These are phyloP conservation scores for Mycena sp. DNA, from an alignment of 1,284 basidiomycete species.

Conservation along the genomic window DNA sequence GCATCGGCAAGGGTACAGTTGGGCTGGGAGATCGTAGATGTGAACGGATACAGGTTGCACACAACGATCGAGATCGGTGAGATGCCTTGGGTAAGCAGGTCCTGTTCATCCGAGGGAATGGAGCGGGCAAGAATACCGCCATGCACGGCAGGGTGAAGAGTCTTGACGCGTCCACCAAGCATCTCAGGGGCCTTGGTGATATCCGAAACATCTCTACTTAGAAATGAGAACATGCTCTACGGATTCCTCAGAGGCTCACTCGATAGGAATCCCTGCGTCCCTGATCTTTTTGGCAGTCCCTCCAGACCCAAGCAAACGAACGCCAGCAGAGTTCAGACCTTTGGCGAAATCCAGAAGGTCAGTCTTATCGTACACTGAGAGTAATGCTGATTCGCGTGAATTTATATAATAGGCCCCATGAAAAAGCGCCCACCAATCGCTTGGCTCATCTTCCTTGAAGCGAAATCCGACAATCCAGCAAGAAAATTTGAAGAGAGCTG, in stretches of 20 bases:
- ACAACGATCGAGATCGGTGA: constrained; percentile 94
- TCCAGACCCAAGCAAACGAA: constrained; percentile 93
- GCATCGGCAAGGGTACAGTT: constrained; percentile 92
- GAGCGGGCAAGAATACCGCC: constrained; percentile 96
- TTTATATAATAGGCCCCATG: no score
- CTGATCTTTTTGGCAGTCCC: constrained; percentile 98
- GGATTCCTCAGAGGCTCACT: constrained; percentile 61
- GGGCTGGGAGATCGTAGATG: constrained; percentile 89
- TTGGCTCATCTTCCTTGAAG: no score
- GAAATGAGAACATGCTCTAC: not conserved
- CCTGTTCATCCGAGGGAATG: constrained; percentile 87
- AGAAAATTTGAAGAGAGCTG: no score
- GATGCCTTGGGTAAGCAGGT: constrained; percentile 85
- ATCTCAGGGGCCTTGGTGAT: constrained; percentile 99
- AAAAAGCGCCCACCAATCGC: no score
- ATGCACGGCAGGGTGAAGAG: constrained; percentile 98
- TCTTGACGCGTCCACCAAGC: constrained; percentile 98
- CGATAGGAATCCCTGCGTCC: constrained; percentile 91
- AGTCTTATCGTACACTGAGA: constrained; percentile 98
- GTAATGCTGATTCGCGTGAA: no score
- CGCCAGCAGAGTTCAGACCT: constrained; percentile 83
- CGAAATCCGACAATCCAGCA: no score
- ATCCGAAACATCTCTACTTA: constrained; percentile 92
- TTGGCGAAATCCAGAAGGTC: constrained; percentile 91
- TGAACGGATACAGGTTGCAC: constrained; percentile 99